Conservation (phyloP, 2,329 filamentous ascomycete species). For the Pleochaeta shiraiana region DNA sequence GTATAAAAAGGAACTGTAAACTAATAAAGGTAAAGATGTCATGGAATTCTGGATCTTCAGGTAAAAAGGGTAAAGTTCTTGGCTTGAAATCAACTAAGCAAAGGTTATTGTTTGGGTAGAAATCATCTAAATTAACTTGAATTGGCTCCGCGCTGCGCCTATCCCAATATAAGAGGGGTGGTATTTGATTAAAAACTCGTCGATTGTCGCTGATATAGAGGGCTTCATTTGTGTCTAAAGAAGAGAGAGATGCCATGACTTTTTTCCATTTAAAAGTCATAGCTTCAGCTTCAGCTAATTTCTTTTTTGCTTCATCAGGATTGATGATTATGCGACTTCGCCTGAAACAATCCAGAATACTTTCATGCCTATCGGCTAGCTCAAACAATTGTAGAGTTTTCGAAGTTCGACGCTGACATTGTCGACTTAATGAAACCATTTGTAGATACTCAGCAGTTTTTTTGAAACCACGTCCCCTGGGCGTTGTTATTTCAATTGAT, state of each 20-base stretch:
- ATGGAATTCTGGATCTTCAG: constrained; percentile 17
- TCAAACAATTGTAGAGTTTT: neutral
- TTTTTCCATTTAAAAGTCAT: neutral
- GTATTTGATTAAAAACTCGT: constrained; percentile 26
- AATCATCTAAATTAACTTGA: constrained; percentile 32
- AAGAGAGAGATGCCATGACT: neutral
- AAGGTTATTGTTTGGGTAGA: constrained; percentile 37
- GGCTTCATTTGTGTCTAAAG: neutral
- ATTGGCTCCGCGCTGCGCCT: constrained; percentile 50
- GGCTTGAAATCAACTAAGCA: constrained; percentile 47
- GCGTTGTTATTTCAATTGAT: neutral
- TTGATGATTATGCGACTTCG: constrained; percentile 2
- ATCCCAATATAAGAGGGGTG: constrained; percentile 43
- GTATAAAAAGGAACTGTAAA: constrained; percentile 21
- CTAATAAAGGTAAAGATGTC: constrained; percentile 33
- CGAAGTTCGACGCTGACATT: neutral
- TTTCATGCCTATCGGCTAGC: constrained; percentile 6
- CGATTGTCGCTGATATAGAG: constrained; percentile 27
- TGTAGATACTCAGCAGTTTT: constrained; percentile 4
- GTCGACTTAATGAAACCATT: neutral
- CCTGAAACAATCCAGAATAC: constrained; percentile 6
- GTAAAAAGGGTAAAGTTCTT: constrained; percentile 27
- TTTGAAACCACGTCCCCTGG: neutral
- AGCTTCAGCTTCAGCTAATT: neutral
- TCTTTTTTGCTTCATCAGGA: neutral